Evolutionary conservation across 2,329 filamentous ascomycete genomes (phyloP), one percentile per base, ranked within the genome.

Genomic region (Penicillium nordicum): DNA sequence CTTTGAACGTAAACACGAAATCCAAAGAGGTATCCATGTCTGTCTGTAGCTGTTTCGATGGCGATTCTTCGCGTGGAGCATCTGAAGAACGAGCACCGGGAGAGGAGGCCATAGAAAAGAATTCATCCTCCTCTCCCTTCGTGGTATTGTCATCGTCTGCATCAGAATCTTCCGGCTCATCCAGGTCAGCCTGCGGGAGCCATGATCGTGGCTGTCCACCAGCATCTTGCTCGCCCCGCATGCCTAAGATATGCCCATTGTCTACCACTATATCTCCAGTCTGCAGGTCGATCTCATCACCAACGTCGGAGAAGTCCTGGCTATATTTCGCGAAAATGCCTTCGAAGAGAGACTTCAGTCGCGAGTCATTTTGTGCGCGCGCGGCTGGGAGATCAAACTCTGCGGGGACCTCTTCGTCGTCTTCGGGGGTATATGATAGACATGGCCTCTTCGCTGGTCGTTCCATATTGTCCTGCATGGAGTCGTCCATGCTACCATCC

Each of bases 311-410:
- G 67, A 96, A 96, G 70, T 97, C 89, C 61, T 82, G 86, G 51
- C 82, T 86, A 71, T 96, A 97, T 72, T 96, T 97, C 58, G 88
- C 84, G 70, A 96, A 96, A 53, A 97, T 96, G 54, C 84, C 79
- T 69, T 96, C 92, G 71, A 96, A 94, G 5, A 86, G 86, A n/a
- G 85, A 87, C 71, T 94, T 93, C 40, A 96, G 82, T 57, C 85
- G 86, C 60, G 81, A 78, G 59, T 90, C 86, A 55, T 91, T 89
- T 53, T 82, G 80, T 48, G 84, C 82, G 61, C 88, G 83, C 46
- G 83, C 85, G 58, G 82, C 78, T 44, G 85, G 79, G 16, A 91
- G 76, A 53, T 85, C 80, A 58, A 81, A 79, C 50, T 81, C 78
- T 40, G 64, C 62, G 1, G 57, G 6, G 4, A 55, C 29, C 1